phyloP scores from a whole-genome alignment of 78 protist species.

The Monocercomonoides exilis region DNA sequence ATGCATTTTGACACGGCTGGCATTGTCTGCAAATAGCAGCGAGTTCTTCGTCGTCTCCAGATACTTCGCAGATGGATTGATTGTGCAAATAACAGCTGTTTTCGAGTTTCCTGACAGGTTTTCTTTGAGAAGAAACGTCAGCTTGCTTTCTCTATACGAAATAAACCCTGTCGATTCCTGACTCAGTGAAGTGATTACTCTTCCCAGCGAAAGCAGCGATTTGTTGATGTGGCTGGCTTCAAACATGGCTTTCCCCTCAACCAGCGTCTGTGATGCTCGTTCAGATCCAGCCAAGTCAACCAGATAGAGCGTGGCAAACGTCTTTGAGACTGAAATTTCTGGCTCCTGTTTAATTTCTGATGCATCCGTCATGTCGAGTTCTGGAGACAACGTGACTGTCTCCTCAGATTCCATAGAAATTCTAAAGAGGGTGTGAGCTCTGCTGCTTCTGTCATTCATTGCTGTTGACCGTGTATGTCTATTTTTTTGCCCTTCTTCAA shows the following conservation, averaged over 20 bases:
- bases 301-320: neutral
- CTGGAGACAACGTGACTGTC: neutral
- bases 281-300: slow-evolving; percentile 20
- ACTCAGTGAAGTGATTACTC: neutral
- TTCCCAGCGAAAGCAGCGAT: neutral
- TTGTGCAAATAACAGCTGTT: neutral
- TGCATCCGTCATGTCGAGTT: no score
- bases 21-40: neutral
- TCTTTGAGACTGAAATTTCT: neutral
- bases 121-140: neutral
- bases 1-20: neutral
- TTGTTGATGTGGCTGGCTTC: neutral
- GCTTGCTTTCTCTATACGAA: neutral
- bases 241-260: neutral
- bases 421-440: neutral
- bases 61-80: neutral
- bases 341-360: neutral
- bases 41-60: neutral
- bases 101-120: neutral
- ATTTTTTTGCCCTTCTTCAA: neutral
- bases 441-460: neutral
- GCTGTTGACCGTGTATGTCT: neutral
- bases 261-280: neutral
- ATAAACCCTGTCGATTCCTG: neutral
- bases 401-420: no score